Base-by-base conservation (phyloP, 352 stramenopile species). In the Pythium graminicola region DNA sequence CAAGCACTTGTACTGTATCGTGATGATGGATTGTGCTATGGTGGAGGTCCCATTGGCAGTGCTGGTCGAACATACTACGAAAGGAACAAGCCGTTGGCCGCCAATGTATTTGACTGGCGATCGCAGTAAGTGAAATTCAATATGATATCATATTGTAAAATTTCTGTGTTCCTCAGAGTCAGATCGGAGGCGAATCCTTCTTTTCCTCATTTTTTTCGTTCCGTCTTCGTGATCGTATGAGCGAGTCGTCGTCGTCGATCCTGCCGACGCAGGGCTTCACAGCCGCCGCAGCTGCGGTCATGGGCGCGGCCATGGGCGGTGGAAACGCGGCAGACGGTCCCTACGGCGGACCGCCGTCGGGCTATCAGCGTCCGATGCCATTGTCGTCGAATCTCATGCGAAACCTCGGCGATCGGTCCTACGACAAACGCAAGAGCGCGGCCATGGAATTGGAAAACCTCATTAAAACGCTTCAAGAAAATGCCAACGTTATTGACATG, bases 361-460 rank as follows among this genome's bases (percentile, higher is more conserved):
- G 50, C 29, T 83, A 65, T 60, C 50, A 74, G 38, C 65, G 84
- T 38, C 77, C 86, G 52, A 67, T 92, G 24, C 83, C 83, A 41
- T 62, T 94, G 44, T 81, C 81, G 9, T 78, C 78, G 10, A 88
- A 72, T 27, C 69, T 92, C 23, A 76, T 91, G 83, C 77, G 81
- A 36, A 95, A 94, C 46, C 80, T 99, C 24, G 95, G 96, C 27
- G 97, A 99, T 69, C 81, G 96, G 16, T 98, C 92, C 13, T 99
- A 99, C 70, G 97, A 99, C 62, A 99, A 99, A 75, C 89, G 97
- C 49, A 99, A 99, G 73, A 96, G 96, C 63, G 97, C 97, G 1
- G 97, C 97, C 7, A 85, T 99, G 50, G 97, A 99, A 73, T 93
- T 99, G 26, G 97, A 99, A 80, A 96, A 96, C 57, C 75, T 99